Percentiles rank a stretch among this genome's conserved stretches.
Conservation (phyloP, 305 asterid species). For the Fraxinus xanthoxyloides region DNA sequence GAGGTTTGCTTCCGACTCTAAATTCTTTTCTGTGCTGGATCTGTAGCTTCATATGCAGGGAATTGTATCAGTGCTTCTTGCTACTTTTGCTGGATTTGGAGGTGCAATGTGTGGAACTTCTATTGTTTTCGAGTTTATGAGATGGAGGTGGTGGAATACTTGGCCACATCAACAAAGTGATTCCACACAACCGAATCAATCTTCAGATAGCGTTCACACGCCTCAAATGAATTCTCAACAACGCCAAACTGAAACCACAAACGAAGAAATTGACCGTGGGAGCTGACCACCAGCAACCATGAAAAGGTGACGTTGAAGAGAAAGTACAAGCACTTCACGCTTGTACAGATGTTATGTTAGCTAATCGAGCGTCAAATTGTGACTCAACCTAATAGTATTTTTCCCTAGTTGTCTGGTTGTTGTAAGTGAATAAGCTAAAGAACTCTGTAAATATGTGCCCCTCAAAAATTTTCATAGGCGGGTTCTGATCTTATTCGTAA, state of each 20-base stretch:
- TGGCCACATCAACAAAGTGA: conserved; percentile 36
- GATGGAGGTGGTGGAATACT: conserved; percentile 52
- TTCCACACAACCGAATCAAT: conserved; percentile 36
- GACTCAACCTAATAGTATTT: neutral
- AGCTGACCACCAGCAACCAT: conserved; percentile 18
- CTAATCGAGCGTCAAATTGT: neutral
- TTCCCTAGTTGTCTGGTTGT: conserved; percentile 1
- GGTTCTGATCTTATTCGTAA: neutral
- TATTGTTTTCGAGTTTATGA: conserved; percentile 61
- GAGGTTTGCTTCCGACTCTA: conserved; percentile 15
- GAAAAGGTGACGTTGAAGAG: neutral
- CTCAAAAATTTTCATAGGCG: no score
- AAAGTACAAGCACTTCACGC: neutral
- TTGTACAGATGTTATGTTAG: neutral
- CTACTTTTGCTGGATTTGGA: conserved; percentile 91
- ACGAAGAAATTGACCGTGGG: conserved; percentile 28
- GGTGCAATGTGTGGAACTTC: conserved; percentile 89
- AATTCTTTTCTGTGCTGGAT: conserved; percentile 24
- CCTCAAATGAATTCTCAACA: conserved; percentile 33
- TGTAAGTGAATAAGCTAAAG: neutral
- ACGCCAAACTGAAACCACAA: conserved; percentile 26
- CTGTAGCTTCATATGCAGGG: conserved; percentile 72
- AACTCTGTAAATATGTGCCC: conserved; percentile 17
- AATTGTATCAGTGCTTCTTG: conserved; percentile 75
- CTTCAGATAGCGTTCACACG: conserved; percentile 33